A percentile compares a stretch with the other conserved stretches of the same genome.
These are phyloP conservation scores for Trichoderma pleuroti DNA, from an alignment of 2,329 filamentous ascomycete genomes.

Conservation along the genomic window DNA sequence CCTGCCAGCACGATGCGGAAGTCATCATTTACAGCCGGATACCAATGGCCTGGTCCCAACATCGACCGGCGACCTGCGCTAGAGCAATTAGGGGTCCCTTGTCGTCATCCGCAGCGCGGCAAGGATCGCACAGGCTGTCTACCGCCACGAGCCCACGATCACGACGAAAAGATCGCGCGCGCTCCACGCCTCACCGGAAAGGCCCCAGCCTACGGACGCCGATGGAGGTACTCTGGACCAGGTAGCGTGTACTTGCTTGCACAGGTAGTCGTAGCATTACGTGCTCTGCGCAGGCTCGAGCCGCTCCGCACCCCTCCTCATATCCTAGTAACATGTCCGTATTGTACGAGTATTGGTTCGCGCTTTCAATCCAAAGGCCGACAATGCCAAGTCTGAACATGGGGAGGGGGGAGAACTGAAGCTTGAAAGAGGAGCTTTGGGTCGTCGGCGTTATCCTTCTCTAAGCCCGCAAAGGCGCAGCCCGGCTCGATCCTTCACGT, in stretches of 20 bases:
- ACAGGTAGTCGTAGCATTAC: neutral
- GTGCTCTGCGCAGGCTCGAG: neutral
- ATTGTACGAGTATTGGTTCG: neutral
- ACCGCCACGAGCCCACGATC: slow-evolving; percentile 10
- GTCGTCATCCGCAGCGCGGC: slow-evolving; percentile 15
- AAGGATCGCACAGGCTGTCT: slow-evolving; percentile 5
- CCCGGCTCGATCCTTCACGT: neutral
- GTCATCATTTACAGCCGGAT: slow-evolving; percentile 7
- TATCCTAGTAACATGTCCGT: neutral
- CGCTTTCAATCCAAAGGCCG: neutral
- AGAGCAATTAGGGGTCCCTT: slow-evolving; percentile 7
- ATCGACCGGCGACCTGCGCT: slow-evolving; percentile 15
- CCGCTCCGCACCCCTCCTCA: neutral
- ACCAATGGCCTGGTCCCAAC: slow-evolving; percentile 18
- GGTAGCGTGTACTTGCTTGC: neutral
- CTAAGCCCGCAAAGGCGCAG: neutral
- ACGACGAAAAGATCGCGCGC: slow-evolving; percentile 16
- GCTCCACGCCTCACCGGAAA: slow-evolving; percentile 16
- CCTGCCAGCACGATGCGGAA: slow-evolving; percentile 13
- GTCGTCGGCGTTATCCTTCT: neutral
- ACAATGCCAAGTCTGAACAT: neutral
- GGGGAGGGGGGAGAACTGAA: neutral
- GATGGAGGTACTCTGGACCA: neutral
- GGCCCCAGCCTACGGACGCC: neutral
- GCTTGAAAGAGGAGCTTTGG: neutral